Percentiles rank a stretch among this genome's conserved stretches.
These are phyloP conservation scores for Starmera caribaea DNA, from an alignment of 805 yeast genomes.

Conservation along the genomic window DNA sequence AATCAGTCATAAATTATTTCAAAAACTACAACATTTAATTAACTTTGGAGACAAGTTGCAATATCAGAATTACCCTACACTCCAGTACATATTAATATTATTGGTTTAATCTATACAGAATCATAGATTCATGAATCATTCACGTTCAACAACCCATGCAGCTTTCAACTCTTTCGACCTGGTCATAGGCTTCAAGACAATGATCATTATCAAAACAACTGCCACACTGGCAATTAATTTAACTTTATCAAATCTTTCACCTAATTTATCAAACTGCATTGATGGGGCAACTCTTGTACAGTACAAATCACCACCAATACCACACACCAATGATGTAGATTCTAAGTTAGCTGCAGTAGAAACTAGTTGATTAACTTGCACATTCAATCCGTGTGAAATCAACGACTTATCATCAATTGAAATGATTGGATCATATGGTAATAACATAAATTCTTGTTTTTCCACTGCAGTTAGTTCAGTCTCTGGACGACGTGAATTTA, in stretches of 20 bases:
- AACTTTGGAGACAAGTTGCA: too few relatives aligned
- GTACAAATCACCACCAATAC: conserved; percentile 61
- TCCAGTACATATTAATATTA: too few relatives aligned
- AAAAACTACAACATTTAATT: too few relatives aligned
- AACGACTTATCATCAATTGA: conserved; percentile 37
- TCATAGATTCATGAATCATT: too few relatives aligned
- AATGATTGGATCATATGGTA: conserved; percentile 59
- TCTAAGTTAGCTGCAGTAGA: conserved; percentile 63
- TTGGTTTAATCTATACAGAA: too few relatives aligned
- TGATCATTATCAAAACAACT: conserved; percentile 35
- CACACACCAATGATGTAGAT: conserved; percentile 68
- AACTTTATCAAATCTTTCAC: conserved; percentile 53
- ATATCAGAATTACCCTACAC: too few relatives aligned
- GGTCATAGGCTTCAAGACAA: conserved; percentile 49
- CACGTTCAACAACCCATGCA: conserved; percentile 6
- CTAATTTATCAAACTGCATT: conserved; percentile 69
- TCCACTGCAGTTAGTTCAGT: conserved; percentile 42
- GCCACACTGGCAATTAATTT: conserved; percentile 54
- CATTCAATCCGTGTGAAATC: conserved; percentile 41
- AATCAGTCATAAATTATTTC: too few relatives aligned
- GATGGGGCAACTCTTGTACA: conserved; percentile 77
- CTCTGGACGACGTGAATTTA: conserved; percentile 62
- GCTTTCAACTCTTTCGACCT: conserved; percentile 40
- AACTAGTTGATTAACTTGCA: conserved; percentile 26
- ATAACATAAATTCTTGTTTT: conserved; percentile 45